These are phyloP conservation scores for Claviceps digitariae DNA, from an alignment of 2,329 filamentous ascomycete species.

Conservation along the genomic window DNA sequence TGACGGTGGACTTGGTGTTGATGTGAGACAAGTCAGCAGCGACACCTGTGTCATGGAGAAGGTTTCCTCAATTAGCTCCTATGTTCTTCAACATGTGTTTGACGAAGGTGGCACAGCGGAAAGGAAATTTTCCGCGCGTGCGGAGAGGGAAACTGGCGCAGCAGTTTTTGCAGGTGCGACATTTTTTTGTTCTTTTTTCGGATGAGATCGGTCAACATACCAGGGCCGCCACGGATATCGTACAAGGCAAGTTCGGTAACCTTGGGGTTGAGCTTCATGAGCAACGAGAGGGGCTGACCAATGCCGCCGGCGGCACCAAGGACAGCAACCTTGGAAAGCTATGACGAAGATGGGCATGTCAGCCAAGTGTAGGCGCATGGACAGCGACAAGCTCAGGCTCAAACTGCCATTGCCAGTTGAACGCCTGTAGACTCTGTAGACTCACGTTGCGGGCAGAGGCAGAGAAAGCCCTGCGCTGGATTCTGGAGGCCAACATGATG, in stretches of 20 bases:
- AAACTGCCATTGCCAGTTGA: no score
- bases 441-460: constrained; percentile 64
- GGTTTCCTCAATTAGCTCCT: neutral
- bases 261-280: constrained; percentile 96
- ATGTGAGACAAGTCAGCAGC: constrained; percentile 96
- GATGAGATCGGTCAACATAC: constrained; percentile 39
- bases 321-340: constrained; percentile 96
- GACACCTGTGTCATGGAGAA: constrained; percentile 52
- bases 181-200: neutral
- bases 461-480: constrained; percentile 72
- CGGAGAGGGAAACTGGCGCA: no score
- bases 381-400: neutral
- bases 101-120: neutral
- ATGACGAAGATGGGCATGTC: constrained; percentile 7
- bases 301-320: constrained; percentile 96
- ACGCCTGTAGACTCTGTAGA: constrained; percentile 6
- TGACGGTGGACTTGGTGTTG: constrained; percentile 96
- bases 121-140: no score
- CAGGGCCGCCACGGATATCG: constrained; percentile 89
- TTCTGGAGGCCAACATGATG: constrained; percentile 58
- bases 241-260: constrained; percentile 92
- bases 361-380: neutral
- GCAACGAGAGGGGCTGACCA: constrained; percentile 92
- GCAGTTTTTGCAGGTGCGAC: neutral
- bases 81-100: neutral